Evolutionary conservation across 257 asterid species (phyloP).

Genomic region (Fraxinus pennsylvanica): DNA sequence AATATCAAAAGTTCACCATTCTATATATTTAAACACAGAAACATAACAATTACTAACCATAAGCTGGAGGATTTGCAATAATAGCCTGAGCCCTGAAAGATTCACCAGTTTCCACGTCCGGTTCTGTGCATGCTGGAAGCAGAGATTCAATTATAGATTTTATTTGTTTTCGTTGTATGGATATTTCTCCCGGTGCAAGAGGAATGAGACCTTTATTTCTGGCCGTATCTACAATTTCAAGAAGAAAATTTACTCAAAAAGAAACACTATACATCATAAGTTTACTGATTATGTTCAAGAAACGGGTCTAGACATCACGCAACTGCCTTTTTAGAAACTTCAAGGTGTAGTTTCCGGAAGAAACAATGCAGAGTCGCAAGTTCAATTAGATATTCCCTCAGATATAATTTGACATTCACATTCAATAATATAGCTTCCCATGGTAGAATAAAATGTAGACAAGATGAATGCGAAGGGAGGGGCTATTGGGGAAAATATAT

Average conservation of each 20-base stretch:
- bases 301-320: not conserved
- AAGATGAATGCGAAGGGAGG: not conserved
- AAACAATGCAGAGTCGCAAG: not conserved
- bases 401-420: not conserved
- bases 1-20: not conserved
- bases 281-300: not conserved
- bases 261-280: constrained; percentile 13
- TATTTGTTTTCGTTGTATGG: constrained; percentile 76
- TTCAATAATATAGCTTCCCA: not conserved
- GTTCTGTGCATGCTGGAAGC: constrained; percentile 97
- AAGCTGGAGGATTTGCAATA: constrained; percentile 99
- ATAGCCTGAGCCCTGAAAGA: constrained; percentile 98
- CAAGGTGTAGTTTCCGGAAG: constrained; percentile 5
- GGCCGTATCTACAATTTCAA: constrained; percentile 72
- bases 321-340: not conserved
- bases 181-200: constrained; percentile 79
- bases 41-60: constrained; percentile 60
- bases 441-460: not conserved
- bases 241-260: constrained; percentile 16
- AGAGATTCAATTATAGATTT: constrained; percentile 90
- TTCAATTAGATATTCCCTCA: not conserved
- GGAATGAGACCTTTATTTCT: constrained; percentile 97
- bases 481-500: not conserved
- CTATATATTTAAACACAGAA: not conserved
- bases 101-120: constrained; percentile 74